These are phyloP conservation scores for Thoreauomyces humboldtii DNA, from an alignment of 192 early-diverging fungal species.

Conservation along the genomic window DNA sequence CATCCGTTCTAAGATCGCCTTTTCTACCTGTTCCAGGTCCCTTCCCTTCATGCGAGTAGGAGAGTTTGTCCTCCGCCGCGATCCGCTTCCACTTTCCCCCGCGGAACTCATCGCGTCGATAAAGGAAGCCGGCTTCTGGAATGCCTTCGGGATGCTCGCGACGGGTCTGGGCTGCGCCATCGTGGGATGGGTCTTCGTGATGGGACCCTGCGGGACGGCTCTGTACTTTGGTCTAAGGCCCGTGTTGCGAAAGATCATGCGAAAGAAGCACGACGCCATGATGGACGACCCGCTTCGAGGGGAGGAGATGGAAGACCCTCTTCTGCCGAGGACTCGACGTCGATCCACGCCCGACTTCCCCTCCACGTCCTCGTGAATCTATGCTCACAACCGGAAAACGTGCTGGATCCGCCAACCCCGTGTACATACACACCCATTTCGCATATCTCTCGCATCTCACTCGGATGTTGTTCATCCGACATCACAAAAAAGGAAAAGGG, in stretches of 20 bases:
- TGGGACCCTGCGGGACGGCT: conserved; percentile 2
- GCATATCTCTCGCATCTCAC: no score
- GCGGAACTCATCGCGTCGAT: background rate
- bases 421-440: no score
- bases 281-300: no score
- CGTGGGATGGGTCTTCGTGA: conserved; percentile 26
- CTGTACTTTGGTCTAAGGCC: conserved; percentile 19
- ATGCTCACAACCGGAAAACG: no score
- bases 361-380: no score
- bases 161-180: conserved; percentile 20
- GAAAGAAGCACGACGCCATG: conserved; percentile 19
- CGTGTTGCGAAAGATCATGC: conserved; percentile 6
- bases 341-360: no score
- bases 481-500: no score
- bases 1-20: background rate
- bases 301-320: conserved; percentile 5
- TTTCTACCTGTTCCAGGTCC: background rate
- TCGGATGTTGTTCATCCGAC: no score
- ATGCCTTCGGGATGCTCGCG: background rate
- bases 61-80: conserved; percentile 10
- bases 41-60: conserved; percentile 30
- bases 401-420: no score
- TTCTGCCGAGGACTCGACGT: background rate
- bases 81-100: conserved; percentile 20
- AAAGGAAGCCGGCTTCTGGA: conserved; percentile 11